Conservation (phyloP, 1,139 yeast genomes). For the Magnusiomyces magnusii region DNA sequence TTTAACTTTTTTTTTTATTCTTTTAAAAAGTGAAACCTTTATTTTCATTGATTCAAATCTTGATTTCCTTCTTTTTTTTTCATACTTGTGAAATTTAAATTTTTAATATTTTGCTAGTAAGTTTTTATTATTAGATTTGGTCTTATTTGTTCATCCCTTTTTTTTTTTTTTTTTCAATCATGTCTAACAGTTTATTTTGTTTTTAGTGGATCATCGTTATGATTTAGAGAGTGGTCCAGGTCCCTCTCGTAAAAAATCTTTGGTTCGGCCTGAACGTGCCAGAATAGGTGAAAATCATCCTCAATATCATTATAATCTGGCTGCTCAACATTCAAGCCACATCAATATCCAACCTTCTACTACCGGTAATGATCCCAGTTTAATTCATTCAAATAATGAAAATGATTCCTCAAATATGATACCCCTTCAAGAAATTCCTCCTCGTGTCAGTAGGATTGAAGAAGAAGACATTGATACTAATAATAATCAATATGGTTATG, state of each 20-base stretch:
- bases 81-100: too few relatives aligned
- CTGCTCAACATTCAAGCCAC: slow-evolving; percentile 60
- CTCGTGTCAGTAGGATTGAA: background rate
- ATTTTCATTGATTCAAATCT: too few relatives aligned
- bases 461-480: background rate
- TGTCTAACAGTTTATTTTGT: background rate
- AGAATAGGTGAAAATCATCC: slow-evolving; percentile 65
- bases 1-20: too few relatives aligned
- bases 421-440: slow-evolving; percentile 11
- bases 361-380: slow-evolving; percentile 66
- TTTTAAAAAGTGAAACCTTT: too few relatives aligned
- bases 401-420: slow-evolving; percentile 3
- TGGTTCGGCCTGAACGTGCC: slow-evolving; percentile 75
- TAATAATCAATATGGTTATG: background rate
- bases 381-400: slow-evolving; percentile 33
- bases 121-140: background rate
- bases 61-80: too few relatives aligned
- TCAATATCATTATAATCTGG: slow-evolving; percentile 61
- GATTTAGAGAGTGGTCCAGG: slow-evolving; percentile 1
- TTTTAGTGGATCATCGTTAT: slow-evolving; percentile 2
- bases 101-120: too few relatives aligned
- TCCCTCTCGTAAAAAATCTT: slow-evolving; percentile 48
- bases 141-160: background rate
- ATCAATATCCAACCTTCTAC: slow-evolving; percentile 58
- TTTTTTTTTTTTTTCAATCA: too few relatives aligned